Conservation (phyloP, 177 flowering plant species). For the Vitis hybrid region DNA sequence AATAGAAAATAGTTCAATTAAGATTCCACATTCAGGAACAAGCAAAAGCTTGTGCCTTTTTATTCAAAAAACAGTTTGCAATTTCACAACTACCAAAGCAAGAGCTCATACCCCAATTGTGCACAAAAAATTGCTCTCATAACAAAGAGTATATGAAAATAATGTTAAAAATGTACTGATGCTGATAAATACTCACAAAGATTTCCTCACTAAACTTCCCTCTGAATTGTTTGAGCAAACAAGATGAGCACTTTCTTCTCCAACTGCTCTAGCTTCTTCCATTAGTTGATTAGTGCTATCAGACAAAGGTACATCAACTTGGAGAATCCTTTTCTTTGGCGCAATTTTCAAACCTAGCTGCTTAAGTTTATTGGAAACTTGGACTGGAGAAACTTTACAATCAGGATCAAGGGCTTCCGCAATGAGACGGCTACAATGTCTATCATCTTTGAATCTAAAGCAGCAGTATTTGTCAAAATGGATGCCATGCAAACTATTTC, state of each 20-base stretch:
- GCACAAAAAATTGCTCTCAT: too few species aligned
- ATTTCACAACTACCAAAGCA: too few species aligned
- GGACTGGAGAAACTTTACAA: slow-evolving; percentile 54
- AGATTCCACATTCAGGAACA: neutral
- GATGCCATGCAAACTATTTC: neutral
- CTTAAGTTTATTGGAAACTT: slow-evolving; percentile 66
- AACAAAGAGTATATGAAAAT: neutral
- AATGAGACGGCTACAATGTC: slow-evolving; percentile 55
- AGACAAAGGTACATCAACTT: slow-evolving; percentile 13
- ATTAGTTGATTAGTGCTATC: slow-evolving; percentile 14
- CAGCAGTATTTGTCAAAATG: neutral
- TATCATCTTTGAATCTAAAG: slow-evolving; percentile 60
- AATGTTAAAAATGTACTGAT: neutral
- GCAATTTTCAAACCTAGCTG: slow-evolving; percentile 53
- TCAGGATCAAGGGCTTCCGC: slow-evolving; percentile 67
- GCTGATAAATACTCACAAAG: slow-evolving; percentile 36
- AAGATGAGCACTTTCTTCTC: neutral
- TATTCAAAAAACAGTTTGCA: neutral
- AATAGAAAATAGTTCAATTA: neutral
- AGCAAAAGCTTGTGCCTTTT: neutral
- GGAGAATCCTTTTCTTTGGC: slow-evolving; percentile 36
- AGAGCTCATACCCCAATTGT: too few species aligned
- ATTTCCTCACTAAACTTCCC: slow-evolving; percentile 22
- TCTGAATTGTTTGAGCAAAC: slow-evolving; percentile 21
- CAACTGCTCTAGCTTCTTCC: slow-evolving; percentile 20